A percentile compares a stretch with the other conserved stretches of the same genome.
These are phyloP conservation scores for Elasticomyces elasticus DNA, from an alignment of 495 filamentous ascomycete genomes.

Conservation along the genomic window DNA sequence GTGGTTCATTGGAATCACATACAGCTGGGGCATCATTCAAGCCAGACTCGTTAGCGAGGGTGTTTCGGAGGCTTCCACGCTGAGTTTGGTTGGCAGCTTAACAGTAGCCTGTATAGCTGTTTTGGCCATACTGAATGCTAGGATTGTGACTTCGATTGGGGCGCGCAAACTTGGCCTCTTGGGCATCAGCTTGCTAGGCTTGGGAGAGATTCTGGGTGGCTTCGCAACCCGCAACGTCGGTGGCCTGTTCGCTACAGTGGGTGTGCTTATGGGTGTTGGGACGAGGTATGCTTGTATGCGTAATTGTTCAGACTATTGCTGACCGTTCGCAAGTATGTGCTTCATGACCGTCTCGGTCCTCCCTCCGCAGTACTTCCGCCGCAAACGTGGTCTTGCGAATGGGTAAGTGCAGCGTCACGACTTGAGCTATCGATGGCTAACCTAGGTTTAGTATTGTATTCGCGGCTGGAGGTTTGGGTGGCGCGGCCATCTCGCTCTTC, in stretches of 20 bases:
- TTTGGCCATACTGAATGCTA: neutral
- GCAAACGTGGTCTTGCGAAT: slow-evolving; percentile 46
- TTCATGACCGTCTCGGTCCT: slow-evolving; percentile 24
- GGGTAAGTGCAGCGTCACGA: no score
- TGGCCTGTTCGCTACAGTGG: slow-evolving; percentile 47
- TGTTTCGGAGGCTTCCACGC: neutral
- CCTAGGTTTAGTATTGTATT: no score
- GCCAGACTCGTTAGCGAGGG: neutral
- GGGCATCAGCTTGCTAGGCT: slow-evolving; percentile 39
- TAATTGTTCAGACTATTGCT: neutral
- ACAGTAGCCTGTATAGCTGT: neutral
- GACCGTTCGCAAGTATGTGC: neutral
- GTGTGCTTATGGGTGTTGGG: slow-evolving; percentile 39
- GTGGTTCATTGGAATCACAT: neutral
- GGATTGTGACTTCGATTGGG: neutral
- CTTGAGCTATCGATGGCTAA: no score
- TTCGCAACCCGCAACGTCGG: slow-evolving; percentile 41
- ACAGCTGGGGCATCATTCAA: neutral
- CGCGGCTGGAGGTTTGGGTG: slow-evolving; percentile 31
- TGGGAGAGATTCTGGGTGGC: slow-evolving; percentile 41
- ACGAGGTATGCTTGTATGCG: neutral
- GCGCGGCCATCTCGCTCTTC: neutral
- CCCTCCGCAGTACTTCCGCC: slow-evolving; percentile 47
- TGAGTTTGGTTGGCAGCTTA: neutral
- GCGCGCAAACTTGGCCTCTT: slow-evolving; percentile 8